Conservation (phyloP, 495 filamentous ascomycete genomes). For the Sporormia fimetaria region DNA sequence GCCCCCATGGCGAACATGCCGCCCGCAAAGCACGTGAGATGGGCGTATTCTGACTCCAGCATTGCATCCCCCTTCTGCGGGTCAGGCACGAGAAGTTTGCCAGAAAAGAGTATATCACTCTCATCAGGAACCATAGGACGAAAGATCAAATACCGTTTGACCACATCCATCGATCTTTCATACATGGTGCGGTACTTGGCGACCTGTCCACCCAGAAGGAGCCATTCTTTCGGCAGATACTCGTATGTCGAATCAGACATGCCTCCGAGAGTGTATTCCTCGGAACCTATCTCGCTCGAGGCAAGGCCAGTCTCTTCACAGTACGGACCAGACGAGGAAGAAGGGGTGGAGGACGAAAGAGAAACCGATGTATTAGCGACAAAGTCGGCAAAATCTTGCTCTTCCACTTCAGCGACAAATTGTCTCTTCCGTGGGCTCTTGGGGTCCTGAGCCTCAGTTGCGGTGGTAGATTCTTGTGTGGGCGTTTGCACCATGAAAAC, state of each 20-base stretch:
- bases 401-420: too few relatives aligned
- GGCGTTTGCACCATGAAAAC: too few relatives aligned
- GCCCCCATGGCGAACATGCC: slow-evolving; percentile 90
- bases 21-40: slow-evolving; percentile 82
- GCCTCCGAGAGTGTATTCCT: slow-evolving; percentile 64
- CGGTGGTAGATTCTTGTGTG: too few relatives aligned
- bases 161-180: slow-evolving; percentile 53
- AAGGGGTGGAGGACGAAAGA: slow-evolving; percentile 1
- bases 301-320: slow-evolving; percentile 31
- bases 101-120: slow-evolving; percentile 64
- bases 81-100: slow-evolving; percentile 41
- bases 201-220: slow-evolving; percentile 71
- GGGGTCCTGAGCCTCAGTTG: too few relatives aligned
- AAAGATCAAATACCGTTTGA: slow-evolving; percentile 68
- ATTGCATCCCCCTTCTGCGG: slow-evolving; percentile 30
- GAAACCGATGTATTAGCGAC: not conserved
- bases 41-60: slow-evolving; percentile 50
- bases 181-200: slow-evolving; percentile 79
- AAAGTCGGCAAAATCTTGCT: too few relatives aligned
- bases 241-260: slow-evolving; percentile 88
- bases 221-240: slow-evolving; percentile 77
- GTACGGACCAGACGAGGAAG: slow-evolving; percentile 9
- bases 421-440: too few relatives aligned
- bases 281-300: slow-evolving; percentile 16
- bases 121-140: slow-evolving; percentile 70